Evolutionary conservation across 257 asterid species (phyloP), one percentile per base, ranked within the genome.

Genomic region (Lycium barbarum): DNA sequence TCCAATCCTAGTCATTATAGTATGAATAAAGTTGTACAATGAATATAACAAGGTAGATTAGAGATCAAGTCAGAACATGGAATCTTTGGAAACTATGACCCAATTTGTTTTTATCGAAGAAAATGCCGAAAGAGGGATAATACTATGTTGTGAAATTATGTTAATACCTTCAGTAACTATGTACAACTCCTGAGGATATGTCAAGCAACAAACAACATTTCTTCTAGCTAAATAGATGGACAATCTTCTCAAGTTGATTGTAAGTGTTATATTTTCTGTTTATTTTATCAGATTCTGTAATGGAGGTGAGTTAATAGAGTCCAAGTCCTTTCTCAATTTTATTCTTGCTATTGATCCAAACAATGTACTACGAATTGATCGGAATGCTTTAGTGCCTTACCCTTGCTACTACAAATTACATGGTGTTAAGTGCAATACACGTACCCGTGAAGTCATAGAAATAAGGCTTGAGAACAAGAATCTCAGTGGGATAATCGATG

Each of bases 401-500:
- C 89, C 88, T 49, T 86, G 84, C 53, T 79, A 79, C 49, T 51
- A 79, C 35, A 79, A 83, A 8, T 71, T 79, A 85, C 70, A 22
- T 49, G 85, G 85, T 17, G 72, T 83, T 40, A 67, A 80, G 43
- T 85, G 91, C 71, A 59, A 36, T 63, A 20, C 53, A 35, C 61
- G 33, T 3, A 8, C 79, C 3, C 17, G 13, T 0, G 57, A 82
- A 12, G 36, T 84, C 20, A 53, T 11, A 49, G 85, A 67, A 84
- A 76, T 84, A 55, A 76, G 86, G 65, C 86, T 84, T 33, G 79
- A 45, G 11, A 82, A 84, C 35, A n/a, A 82, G 82, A 84, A 78
- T 35, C 88, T 84, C 4, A 59, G 85, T 83, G 91, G 89, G 13
- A 45, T 65, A n/a, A 84, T 88, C 67, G 89, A 86, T 55, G 85